Conservation (phyloP, 73 alveolate genomes). For the Paramecium octaurelia region DNA sequence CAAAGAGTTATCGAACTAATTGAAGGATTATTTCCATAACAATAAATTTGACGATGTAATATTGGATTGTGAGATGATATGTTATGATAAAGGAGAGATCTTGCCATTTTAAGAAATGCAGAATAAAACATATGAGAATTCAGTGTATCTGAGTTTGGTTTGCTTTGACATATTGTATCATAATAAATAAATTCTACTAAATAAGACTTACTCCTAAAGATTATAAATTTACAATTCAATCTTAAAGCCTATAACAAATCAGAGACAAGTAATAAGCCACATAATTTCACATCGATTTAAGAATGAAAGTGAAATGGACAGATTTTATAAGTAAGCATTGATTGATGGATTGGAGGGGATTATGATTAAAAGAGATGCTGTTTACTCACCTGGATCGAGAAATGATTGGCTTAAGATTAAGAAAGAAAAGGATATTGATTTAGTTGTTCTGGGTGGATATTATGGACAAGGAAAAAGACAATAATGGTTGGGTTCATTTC, state of each 20-base stretch:
- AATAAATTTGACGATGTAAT: slow-evolving; percentile 48
- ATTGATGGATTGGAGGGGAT: slow-evolving; percentile 70
- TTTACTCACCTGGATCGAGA: slow-evolving; percentile 77
- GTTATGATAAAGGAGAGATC: slow-evolving; percentile 71
- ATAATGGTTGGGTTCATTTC: slow-evolving; percentile 84
- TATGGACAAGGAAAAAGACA: slow-evolving; percentile 90
- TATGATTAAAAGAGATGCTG: slow-evolving; percentile 74
- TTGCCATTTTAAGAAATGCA: slow-evolving; percentile 80
- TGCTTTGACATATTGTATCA: slow-evolving; percentile 76
- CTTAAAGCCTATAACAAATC: background rate
- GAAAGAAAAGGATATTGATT: slow-evolving; percentile 80
- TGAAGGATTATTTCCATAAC: slow-evolving; percentile 67
- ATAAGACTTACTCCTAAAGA: slow-evolving; percentile 67
- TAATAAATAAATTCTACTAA: slow-evolving; percentile 66
- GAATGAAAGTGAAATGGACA: slow-evolving; percentile 61
- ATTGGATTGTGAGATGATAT: slow-evolving; percentile 73
- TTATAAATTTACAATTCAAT: slow-evolving; percentile 52
- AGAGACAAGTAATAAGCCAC: background rate
- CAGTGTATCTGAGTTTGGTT: slow-evolving; percentile 75
- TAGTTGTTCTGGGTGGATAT: slow-evolving; percentile 84
- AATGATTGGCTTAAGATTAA: slow-evolving; percentile 80
- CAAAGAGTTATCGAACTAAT: slow-evolving; percentile 64
- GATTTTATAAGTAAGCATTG: slow-evolving; percentile 61
- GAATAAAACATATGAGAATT: slow-evolving; percentile 64
- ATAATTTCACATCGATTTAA: background rate